Evolutionary conservation across 495 filamentous ascomycete genomes (phyloP).

Genomic region (Achaetomiella virescens): DNA sequence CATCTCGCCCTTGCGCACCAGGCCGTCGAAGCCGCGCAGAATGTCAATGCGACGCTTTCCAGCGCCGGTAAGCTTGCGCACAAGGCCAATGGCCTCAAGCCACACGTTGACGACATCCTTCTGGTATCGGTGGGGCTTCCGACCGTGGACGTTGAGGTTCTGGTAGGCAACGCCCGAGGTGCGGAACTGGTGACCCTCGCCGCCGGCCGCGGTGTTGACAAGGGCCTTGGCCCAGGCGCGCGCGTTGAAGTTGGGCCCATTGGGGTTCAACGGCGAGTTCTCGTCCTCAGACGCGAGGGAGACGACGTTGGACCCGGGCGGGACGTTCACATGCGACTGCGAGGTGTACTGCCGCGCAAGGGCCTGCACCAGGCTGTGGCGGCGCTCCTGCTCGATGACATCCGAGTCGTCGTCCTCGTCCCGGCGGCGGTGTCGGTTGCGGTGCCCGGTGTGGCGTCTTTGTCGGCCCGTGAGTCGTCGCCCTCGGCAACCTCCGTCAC

Average conservation of each 20-base stretch:
- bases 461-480: conserved; percentile 17
- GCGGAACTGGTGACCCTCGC: conserved; percentile 40
- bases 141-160: conserved; percentile 69
- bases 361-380: conserved; percentile 39
- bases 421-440: conserved; percentile 27
- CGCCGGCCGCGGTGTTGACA: conserved; percentile 39
- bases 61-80: conserved; percentile 43
- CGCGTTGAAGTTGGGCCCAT: conserved; percentile 46
- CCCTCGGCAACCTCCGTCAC: conserved; percentile 29
- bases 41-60: conserved; percentile 66
- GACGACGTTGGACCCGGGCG: conserved; percentile 31
- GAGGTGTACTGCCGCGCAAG: conserved; percentile 41
- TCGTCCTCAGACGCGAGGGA: conserved; percentile 26
- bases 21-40: conserved; percentile 67
- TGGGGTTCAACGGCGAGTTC: conserved; percentile 47
- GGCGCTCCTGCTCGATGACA: conserved; percentile 34
- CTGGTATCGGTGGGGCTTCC: conserved; percentile 71
- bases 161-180: conserved; percentile 51
- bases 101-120: conserved; percentile 64
- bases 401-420: conserved; percentile 37
- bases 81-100: conserved; percentile 45
- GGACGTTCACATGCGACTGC: conserved; percentile 31
- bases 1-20: conserved; percentile 76
- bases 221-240: conserved; percentile 52
- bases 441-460: conserved; percentile 17